Percentiles rank a stretch among this genome's conserved stretches.
Evolutionary conservation across 352 stramenopile species (phyloP).

Genomic region (Phytophthora gonapodyides): DNA sequence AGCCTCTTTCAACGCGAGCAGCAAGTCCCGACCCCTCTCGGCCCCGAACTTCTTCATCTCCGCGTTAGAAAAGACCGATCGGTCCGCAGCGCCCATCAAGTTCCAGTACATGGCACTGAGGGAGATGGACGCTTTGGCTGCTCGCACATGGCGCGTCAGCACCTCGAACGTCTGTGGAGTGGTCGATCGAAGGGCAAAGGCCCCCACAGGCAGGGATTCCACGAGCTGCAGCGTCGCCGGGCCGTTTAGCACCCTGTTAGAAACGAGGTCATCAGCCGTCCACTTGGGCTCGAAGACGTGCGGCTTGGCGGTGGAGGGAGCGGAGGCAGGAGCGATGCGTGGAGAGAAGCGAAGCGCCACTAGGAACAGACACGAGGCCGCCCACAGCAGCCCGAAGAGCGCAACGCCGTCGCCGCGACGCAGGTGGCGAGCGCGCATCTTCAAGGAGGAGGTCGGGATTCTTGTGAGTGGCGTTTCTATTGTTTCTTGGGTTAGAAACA

Average conservation of each 20-base stretch:
- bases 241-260: conserved; percentile 2
- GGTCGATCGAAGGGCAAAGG: conserved; percentile 49
- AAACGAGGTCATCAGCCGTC: conserved; percentile 10
- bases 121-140: conserved; percentile 58
- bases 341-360: conserved; percentile 28
- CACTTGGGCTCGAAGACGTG: conserved; percentile 29
- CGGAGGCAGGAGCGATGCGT: neutral
- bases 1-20: conserved; percentile 55
- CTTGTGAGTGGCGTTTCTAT: no score
- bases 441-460: neutral
- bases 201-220: conserved; percentile 70
- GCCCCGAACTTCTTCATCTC: conserved; percentile 71
- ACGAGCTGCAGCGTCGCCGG: conserved; percentile 51
- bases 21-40: conserved; percentile 53
- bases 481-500: no score
- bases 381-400: conserved; percentile 35
- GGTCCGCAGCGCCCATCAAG: conserved; percentile 63
- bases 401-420: conserved; percentile 27
- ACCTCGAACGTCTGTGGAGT: conserved; percentile 52
- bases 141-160: conserved; percentile 47
- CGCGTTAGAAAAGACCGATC: conserved; percentile 46
- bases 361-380: conserved; percentile 30
- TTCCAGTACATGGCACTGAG: conserved; percentile 90
- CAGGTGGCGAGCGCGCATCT: conserved; percentile 5
- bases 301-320: neutral